Base-by-base conservation (phyloP, 805 yeast species). In the Kockiozyma suomiensis region DNA sequence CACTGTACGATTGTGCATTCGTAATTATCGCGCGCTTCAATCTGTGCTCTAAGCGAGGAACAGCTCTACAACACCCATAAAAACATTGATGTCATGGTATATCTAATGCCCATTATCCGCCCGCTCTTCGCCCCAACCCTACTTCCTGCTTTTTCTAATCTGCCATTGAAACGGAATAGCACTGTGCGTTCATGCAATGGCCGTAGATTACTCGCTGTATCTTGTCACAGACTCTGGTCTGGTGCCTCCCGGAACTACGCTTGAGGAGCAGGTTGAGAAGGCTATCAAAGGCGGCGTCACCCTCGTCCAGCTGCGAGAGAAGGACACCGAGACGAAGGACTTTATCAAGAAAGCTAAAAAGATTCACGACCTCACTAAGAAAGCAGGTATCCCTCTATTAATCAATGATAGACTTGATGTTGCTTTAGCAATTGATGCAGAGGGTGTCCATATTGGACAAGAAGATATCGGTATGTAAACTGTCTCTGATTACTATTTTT, bases 361-460 rank as follows among this genome's bases (percentile, higher is more conserved):
- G 40, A 81, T 91, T 21, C 90, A 87, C 64, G 75, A 77, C 52
- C 65, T 91, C 49, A 89, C 97, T 37, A 74, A 76, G 38, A 70
- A 74, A 28, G 81, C 78, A 42, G 79, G 81, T 0, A 83, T 92
- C 6, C 97, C 97, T 0, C 76, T 91, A 65, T 82, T 91, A 35
- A 90, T 91, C 69, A 90, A 91, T 67, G 97, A 91, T 69, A 76
- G 97, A 53, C 81, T 90, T 1, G 97, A 91, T 70, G 90, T 92
- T 12, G 97, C 97, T 0, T 75, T 92, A 46, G 97, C 97, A 0
- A 79, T 90, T 57, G 94, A 82, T 66, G 96, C 96, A 1, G 97
- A 90, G 64, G 96, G 96, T 37, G 86, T 92, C 7, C 97, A 91
- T 75, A 89, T 91, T 21, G 97, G 97, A 0, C 97, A 91, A 72